Evolutionary conservation across 495 filamentous ascomycete species (phyloP).

Genomic region (Neurospora sp.): DNA sequence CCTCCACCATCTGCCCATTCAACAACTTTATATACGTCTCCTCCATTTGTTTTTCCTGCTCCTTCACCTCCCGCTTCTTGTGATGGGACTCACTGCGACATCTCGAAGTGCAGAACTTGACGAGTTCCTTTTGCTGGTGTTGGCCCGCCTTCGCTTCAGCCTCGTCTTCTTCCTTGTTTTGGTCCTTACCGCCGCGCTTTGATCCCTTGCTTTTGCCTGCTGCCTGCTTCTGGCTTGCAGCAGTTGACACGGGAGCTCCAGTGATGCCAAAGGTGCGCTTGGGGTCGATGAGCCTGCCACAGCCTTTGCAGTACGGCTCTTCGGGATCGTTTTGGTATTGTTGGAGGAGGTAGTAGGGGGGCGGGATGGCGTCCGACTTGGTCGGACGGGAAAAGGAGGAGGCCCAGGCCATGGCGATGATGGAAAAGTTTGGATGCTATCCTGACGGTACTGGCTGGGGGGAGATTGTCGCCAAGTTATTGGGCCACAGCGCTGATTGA

Average conservation of each 20-base stretch:
- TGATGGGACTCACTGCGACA: not conserved
- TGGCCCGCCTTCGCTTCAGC: not conserved
- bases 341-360: conserved; percentile 27
- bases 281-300: conserved; percentile 29
- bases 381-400: conserved; percentile 29
- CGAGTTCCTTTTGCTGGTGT: conserved; percentile 1
- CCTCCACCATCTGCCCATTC: not conserved
- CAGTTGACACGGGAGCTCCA: not conserved
- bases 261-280: not conserved
- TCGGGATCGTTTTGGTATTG: conserved; percentile 19
- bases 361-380: conserved; percentile 25
- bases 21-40: not conserved
- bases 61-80: not conserved
- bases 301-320: conserved; percentile 31
- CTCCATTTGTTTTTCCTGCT: not conserved
- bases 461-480: not conserved
- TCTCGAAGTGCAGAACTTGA: not conserved
- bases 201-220: not conserved
- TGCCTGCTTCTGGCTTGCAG: not conserved
- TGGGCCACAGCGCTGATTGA: not conserved
- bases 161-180: not conserved
- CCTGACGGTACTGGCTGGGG: not conserved
- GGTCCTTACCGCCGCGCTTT: not conserved
- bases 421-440: not conserved
- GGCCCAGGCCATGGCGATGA: conserved; percentile 24